These are phyloP conservation scores for Alternaria metachromatica DNA, from an alignment of 2,329 filamentous ascomycete species.

Conservation along the genomic window DNA sequence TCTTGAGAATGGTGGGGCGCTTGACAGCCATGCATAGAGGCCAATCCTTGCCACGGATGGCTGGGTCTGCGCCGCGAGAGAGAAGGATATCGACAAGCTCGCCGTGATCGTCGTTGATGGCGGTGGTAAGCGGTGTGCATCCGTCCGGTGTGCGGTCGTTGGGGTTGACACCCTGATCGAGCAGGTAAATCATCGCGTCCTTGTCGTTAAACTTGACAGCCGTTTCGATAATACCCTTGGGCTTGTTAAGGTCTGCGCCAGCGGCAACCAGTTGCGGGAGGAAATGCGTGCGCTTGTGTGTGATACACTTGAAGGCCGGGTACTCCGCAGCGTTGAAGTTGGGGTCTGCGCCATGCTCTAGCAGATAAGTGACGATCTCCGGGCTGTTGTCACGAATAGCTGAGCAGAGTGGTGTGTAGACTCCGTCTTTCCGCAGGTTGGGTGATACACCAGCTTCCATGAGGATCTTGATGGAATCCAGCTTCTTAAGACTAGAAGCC, in stretches of 20 bases:
- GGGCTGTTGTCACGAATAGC: slow-evolving; percentile 70
- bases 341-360: slow-evolving; percentile 59
- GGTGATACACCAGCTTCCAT: slow-evolving; percentile 66
- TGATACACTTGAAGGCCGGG: slow-evolving; percentile 72
- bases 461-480: slow-evolving; percentile 66
- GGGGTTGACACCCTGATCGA: slow-evolving; percentile 65
- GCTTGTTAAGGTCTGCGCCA: slow-evolving; percentile 64
- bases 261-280: slow-evolving; percentile 64
- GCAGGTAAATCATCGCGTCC: slow-evolving; percentile 65
- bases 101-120: slow-evolving; percentile 65
- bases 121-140: slow-evolving; percentile 69
- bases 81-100: slow-evolving; percentile 68
- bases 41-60: slow-evolving; percentile 71
- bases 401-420: slow-evolving; percentile 72
- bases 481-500: slow-evolving; percentile 67
- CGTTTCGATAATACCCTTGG: slow-evolving; percentile 70
- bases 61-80: slow-evolving; percentile 65
- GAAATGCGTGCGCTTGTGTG: slow-evolving; percentile 67
- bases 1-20: slow-evolving; percentile 65
- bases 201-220: slow-evolving; percentile 68
- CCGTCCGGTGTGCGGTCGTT: slow-evolving; percentile 66
- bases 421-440: slow-evolving; percentile 68
- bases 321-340: slow-evolving; percentile 67
- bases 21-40: slow-evolving; percentile 72
- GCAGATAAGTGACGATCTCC: slow-evolving; percentile 68